These are phyloP conservation scores for Mayamaea pseudoterrestris DNA, from an alignment of 108 stramenopile genomes.

Conservation along the genomic window DNA sequence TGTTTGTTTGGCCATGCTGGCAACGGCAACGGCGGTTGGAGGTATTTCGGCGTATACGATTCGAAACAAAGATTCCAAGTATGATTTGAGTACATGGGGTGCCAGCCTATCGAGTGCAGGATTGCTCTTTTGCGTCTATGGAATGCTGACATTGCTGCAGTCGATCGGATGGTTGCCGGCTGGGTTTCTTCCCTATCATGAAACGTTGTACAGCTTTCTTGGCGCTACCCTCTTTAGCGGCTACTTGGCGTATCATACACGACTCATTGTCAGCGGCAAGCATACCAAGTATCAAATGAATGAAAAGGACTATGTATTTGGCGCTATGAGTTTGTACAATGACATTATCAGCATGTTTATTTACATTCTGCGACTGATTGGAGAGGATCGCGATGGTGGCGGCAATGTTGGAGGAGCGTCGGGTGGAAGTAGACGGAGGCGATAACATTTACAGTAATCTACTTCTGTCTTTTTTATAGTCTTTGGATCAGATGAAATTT, in stretches of 20 bases:
- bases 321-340: constrained; percentile 82
- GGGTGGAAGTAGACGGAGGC: too few relatives aligned
- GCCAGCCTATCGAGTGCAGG: constrained; percentile 16
- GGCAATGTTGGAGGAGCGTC: too few relatives aligned
- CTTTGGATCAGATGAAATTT: too few relatives aligned
- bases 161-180: constrained; percentile 40
- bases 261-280: constrained; percentile 72
- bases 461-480: too few relatives aligned
- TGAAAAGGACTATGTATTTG: constrained; percentile 86
- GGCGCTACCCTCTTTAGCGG: constrained; percentile 51
- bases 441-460: too few relatives aligned
- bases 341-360: constrained; percentile 92
- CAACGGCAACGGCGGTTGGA: constrained; percentile 51
- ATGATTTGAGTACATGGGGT: constrained; percentile 86
- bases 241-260: constrained; percentile 73
- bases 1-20: constrained; percentile 54
- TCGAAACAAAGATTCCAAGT: constrained; percentile 73
- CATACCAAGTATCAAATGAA: constrained; percentile 76
- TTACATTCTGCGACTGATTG: constrained; percentile 70
- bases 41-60: constrained; percentile 71
- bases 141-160: constrained; percentile 30
- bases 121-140: not conserved
- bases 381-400: constrained; percentile 47
- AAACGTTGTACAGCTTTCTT: constrained; percentile 42
- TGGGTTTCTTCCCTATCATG: constrained; percentile 62